These are phyloP conservation scores for Alternaria triticimaculans DNA, from an alignment of 2,329 filamentous ascomycete genomes.

Conservation along the genomic window DNA sequence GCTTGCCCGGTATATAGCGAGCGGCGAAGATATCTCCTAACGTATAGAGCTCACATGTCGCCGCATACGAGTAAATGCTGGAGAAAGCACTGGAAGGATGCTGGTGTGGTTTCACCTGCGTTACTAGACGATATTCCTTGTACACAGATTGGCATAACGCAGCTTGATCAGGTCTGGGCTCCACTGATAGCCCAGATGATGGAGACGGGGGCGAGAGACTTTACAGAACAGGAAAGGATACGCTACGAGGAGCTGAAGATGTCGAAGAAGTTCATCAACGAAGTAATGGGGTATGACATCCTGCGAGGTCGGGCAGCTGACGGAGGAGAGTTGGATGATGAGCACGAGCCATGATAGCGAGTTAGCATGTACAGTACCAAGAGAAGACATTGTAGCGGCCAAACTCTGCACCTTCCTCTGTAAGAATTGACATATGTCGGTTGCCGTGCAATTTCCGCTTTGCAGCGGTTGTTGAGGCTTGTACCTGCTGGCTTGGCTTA, in stretches of 20 bases:
- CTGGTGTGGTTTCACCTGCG: conserved; percentile 43
- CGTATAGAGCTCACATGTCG: conserved; percentile 45
- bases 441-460: conserved; percentile 20
- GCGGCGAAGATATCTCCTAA: conserved; percentile 39
- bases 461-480: conserved; percentile 20
- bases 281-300: conserved; percentile 47
- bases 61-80: conserved; percentile 45
- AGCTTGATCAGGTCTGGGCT: conserved; percentile 47
- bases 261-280: conserved; percentile 44
- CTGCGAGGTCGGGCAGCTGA: conserved; percentile 37
- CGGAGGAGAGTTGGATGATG: conserved; percentile 35
- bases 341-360: conserved; percentile 16
- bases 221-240: conserved; percentile 38
- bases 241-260: conserved; percentile 35
- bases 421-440: conserved; percentile 11
- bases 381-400: conserved; percentile 1
- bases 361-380: background rate
- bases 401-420: conserved; percentile 4
- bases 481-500: conserved; percentile 16
- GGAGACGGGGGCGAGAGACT: conserved; percentile 35
- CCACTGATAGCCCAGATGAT: conserved; percentile 43
- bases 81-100: conserved; percentile 44
- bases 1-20: conserved; percentile 42
- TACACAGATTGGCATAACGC: conserved; percentile 45
- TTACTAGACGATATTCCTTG: conserved; percentile 46